A percentile compares a stretch with the other conserved stretches of the same genome.
phyloP scores from a whole-genome alignment of 2,329 filamentous ascomycete species.

The Botryotinia narcissicola region DNA sequence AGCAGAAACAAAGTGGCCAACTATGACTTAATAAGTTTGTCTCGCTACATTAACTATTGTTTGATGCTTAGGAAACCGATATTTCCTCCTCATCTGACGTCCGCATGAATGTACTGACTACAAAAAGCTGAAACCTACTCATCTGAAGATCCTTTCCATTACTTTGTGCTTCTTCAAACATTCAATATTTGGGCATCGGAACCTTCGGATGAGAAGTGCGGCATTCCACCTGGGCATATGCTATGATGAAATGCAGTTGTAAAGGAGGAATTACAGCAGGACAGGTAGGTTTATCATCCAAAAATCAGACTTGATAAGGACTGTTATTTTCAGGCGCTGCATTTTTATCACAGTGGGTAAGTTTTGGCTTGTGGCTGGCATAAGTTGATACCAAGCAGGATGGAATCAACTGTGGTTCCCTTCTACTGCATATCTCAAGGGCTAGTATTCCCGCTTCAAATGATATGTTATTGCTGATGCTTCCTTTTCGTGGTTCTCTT shows the following conservation, averaged over 20 bases:
- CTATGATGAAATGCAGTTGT: background rate
- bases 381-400: background rate
- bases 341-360: background rate
- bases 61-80: background rate
- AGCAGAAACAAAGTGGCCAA: background rate
- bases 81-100: background rate
- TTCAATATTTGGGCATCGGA: background rate
- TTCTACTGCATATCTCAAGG: background rate
- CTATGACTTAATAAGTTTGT: background rate
- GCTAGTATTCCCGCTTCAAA: background rate
- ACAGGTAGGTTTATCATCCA: background rate
- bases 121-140: background rate
- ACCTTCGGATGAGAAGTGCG: background rate
- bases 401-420: background rate
- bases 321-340: background rate
- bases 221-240: background rate
- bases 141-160: background rate
- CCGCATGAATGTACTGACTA: background rate
- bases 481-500: background rate
- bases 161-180: background rate
- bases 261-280: background rate
- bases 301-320: background rate
- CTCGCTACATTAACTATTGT: background rate
- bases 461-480: background rate
- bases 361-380: background rate